These are phyloP conservation scores for Angomonas ambiguus DNA, from an alignment of 208 protist genomes.

Conservation along the genomic window DNA sequence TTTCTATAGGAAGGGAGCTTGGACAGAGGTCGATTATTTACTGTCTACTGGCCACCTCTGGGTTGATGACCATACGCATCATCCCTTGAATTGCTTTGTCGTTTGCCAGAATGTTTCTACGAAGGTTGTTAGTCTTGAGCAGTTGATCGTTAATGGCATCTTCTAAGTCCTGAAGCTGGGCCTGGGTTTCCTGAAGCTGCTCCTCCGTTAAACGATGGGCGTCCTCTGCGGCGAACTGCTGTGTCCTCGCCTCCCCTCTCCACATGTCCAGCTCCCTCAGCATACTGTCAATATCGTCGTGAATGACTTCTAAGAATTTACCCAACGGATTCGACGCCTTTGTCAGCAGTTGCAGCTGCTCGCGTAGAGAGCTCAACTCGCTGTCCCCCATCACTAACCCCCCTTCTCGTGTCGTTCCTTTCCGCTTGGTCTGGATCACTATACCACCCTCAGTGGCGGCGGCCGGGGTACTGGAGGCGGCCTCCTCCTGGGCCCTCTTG, in stretches of 20 bases:
- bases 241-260: conserved; percentile 78
- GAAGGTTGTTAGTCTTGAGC: conserved; percentile 80
- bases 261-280: conserved; percentile 86
- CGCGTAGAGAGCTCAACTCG: conserved; percentile 75
- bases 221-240: conserved; percentile 72
- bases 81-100: conserved; percentile 74
- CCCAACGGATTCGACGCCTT: conserved; percentile 88
- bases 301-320: conserved; percentile 80
- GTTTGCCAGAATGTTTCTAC: conserved; percentile 72
- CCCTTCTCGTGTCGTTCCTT: conserved; percentile 20
- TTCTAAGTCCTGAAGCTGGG: conserved; percentile 77
- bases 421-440: conserved; percentile 55
- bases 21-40: neutral
- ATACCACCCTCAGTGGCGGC: conserved; percentile 38
- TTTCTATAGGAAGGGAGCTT: too few species aligned
- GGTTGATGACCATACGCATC: conserved; percentile 79
- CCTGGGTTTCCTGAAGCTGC: conserved; percentile 75
- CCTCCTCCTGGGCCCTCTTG: conserved; percentile 17
- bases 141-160: conserved; percentile 87
- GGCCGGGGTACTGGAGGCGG: conserved; percentile 12
- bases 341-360: conserved; percentile 86
- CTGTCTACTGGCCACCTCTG: conserved; percentile 34
- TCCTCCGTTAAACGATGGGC: conserved; percentile 78
- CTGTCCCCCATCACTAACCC: conserved; percentile 49
- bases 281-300: conserved; percentile 90